phyloP scores from a whole-genome alignment of 2,329 filamentous ascomycete genomes.

The Pseudogymnoascus sp. region DNA sequence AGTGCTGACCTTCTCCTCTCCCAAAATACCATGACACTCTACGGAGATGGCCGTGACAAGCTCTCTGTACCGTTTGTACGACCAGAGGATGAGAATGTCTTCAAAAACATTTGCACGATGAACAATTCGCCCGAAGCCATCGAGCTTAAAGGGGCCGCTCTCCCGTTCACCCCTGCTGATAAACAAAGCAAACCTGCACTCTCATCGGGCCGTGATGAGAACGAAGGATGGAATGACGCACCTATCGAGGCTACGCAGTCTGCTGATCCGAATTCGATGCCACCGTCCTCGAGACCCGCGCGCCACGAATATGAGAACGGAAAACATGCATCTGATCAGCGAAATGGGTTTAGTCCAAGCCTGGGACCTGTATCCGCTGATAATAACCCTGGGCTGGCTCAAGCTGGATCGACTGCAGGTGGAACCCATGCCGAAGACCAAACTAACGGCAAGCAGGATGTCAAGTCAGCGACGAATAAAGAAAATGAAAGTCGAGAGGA shows the following conservation, averaged over 20 bases:
- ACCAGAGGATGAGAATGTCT: slow-evolving; percentile 76
- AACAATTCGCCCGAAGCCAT: slow-evolving; percentile 46
- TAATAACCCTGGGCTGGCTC: neutral
- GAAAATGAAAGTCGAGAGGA: slow-evolving; percentile 33
- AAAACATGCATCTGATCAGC: neutral
- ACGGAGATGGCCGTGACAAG: slow-evolving; percentile 78
- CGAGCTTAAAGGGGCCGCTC: slow-evolving; percentile 42
- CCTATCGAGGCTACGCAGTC: neutral
- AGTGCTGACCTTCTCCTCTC: slow-evolving; percentile 90
- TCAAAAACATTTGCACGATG: slow-evolving; percentile 66
- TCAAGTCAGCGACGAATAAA: neutral
- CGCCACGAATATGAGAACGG: neutral
- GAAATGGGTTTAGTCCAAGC: neutral
- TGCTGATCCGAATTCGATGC: neutral
- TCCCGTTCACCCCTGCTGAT: slow-evolving; percentile 25
- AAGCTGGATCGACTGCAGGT: neutral
- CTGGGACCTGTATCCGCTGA: neutral
- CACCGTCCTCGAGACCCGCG: neutral
- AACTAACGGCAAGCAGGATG: slow-evolving; percentile 10
- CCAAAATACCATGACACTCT: slow-evolving; percentile 79
- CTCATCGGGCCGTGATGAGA: neutral
- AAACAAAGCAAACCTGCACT: neutral
- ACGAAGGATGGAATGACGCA: neutral
- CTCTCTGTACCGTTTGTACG: slow-evolving; percentile 86
- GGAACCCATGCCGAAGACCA: slow-evolving; percentile 6